These are phyloP conservation scores for Penicillium sp. DNA, from an alignment of 2,329 filamentous ascomycete genomes.

Conservation along the genomic window DNA sequence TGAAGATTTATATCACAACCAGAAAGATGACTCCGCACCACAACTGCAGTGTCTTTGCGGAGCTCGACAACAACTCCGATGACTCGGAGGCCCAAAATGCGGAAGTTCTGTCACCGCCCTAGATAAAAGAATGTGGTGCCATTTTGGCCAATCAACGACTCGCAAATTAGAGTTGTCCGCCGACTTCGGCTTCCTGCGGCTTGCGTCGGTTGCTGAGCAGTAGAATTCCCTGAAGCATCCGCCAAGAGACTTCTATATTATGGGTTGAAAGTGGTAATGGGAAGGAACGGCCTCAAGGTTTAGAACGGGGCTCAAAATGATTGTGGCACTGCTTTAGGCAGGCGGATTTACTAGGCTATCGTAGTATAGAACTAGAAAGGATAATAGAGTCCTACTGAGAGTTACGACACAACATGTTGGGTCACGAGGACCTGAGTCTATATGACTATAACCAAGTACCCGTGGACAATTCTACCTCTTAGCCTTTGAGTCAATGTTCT, in stretches of 20 bases:
- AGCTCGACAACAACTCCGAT: slow-evolving; percentile 30
- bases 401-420: too few relatives aligned
- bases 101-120: slow-evolving; percentile 15
- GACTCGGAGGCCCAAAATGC: slow-evolving; percentile 5
- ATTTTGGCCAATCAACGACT: slow-evolving; percentile 10
- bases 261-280: not conserved
- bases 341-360: not conserved
- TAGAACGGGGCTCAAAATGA: not conserved
- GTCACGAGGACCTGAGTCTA: too few relatives aligned
- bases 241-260: not conserved
- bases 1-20: slow-evolving; percentile 20
- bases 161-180: slow-evolving; percentile 6
- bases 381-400: too few relatives aligned
- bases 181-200: slow-evolving; percentile 15
- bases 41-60: slow-evolving; percentile 19
- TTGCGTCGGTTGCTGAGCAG: not conserved
- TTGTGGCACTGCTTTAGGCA: not conserved
- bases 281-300: not conserved
- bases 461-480: too few relatives aligned
- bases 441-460: too few relatives aligned
- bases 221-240: too few relatives aligned
- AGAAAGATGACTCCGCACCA: slow-evolving; percentile 22
- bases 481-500: too few relatives aligned
- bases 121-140: slow-evolving; percentile 1
- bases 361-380: not conserved